Conservation (phyloP, 2,329 filamentous ascomycete genomes). For the Epichloe coenophiala region DNA sequence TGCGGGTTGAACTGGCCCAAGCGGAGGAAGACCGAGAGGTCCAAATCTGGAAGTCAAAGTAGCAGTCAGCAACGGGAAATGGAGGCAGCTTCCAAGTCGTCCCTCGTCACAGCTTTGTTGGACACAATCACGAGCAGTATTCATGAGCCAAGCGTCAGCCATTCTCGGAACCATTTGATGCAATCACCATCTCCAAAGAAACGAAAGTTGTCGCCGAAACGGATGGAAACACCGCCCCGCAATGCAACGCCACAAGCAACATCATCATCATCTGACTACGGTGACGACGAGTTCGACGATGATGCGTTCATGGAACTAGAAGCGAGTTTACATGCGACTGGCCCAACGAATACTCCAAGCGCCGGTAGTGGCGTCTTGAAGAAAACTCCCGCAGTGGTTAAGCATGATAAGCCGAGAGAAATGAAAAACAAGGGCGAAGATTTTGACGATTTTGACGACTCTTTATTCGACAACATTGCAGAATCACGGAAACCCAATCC, state of each 20-base stretch:
- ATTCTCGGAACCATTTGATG: slow-evolving; percentile 15
- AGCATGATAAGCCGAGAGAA: not conserved
- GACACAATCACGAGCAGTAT: slow-evolving; percentile 49
- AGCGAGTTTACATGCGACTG: slow-evolving; percentile 22
- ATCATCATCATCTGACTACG: slow-evolving; percentile 32
- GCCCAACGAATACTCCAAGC: slow-evolving; percentile 5
- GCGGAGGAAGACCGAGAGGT: slow-evolving; percentile 44
- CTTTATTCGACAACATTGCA: slow-evolving; percentile 35
- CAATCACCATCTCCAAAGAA: slow-evolving; percentile 33
- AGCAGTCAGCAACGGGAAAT: slow-evolving; percentile 24
- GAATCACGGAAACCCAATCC: slow-evolving; percentile 4
- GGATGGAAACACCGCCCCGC: slow-evolving; percentile 11
- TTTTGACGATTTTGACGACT: slow-evolving; percentile 54
- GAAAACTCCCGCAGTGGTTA: not conserved
- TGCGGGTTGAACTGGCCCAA: slow-evolving; percentile 63
- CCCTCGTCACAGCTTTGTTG: slow-evolving; percentile 48
- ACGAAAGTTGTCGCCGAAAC: slow-evolving; percentile 14
- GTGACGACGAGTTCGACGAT: slow-evolving; percentile 45
- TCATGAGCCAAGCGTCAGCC: slow-evolving; percentile 25
- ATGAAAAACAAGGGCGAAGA: slow-evolving; percentile 27
- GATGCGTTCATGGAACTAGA: slow-evolving; percentile 43
- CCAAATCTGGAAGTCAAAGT: slow-evolving; percentile 22
- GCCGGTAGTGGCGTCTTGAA: slow-evolving; percentile 18
- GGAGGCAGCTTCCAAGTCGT: slow-evolving; percentile 40
- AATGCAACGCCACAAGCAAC: slow-evolving; percentile 8